A percentile compares a stretch with the other conserved stretches of the same genome.
phyloP scores from a whole-genome alignment of 768 basidiomycete species.

The Paxillus involutus region DNA sequence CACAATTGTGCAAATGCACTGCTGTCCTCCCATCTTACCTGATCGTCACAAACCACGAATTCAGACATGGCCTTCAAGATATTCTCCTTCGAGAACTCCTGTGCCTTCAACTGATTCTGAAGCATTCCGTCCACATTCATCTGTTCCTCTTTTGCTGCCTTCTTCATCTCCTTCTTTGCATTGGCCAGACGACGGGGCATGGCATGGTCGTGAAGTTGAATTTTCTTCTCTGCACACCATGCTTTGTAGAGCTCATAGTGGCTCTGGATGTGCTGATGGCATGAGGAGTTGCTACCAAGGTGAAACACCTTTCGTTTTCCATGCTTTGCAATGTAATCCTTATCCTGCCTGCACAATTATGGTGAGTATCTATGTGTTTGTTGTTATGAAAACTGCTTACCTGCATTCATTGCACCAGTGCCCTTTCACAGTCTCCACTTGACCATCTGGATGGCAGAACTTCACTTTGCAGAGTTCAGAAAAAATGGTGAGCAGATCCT shows the following conservation, averaged over 20 bases:
- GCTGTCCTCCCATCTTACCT: too few species aligned
- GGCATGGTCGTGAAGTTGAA: neutral
- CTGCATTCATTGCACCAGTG: conserved; percentile 5
- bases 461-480: neutral
- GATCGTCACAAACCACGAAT: conserved; percentile 15
- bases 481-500: conserved; percentile 1
- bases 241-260: neutral
- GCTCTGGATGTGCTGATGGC: neutral
- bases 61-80: conserved; percentile 8
- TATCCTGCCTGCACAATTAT: neutral
- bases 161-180: neutral
- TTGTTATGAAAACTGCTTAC: neutral
- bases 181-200: neutral
- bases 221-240: neutral
- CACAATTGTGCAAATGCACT: too few species aligned
- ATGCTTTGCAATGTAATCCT: neutral
- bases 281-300: neutral
- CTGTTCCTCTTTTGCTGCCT: neutral
- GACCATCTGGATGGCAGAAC: neutral
- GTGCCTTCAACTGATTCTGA: neutral
- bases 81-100: conserved; percentile 10
- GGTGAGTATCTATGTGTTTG: neutral
- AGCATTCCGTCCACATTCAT: neutral
- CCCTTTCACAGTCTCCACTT: neutral
- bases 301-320: neutral